These are phyloP conservation scores for Fraxinus sp. DNA, from an alignment of 305 asterid species.

Conservation along the genomic window DNA sequence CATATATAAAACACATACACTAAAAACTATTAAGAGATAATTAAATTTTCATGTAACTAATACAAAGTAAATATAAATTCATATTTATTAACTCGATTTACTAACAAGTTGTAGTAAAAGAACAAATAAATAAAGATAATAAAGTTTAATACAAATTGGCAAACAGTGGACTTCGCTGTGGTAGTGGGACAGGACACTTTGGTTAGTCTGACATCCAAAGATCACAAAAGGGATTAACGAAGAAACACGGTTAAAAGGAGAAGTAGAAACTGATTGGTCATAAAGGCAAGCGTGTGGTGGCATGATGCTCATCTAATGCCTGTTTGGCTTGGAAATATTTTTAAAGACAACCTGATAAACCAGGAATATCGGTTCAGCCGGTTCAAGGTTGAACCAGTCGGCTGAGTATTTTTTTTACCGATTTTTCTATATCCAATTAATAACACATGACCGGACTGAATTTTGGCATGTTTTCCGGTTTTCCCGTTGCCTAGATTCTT, in stretches of 20 bases:
- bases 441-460: not conserved
- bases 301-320: not conserved
- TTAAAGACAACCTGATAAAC: not conserved
- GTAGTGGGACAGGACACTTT: not conserved
- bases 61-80: not conserved
- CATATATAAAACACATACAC: not conserved
- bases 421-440: not conserved
- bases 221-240: not conserved
- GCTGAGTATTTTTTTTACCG: not conserved
- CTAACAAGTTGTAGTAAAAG: not conserved
- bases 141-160: not conserved
- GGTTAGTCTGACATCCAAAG: not conserved
- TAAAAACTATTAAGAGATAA: not conserved
- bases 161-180: not conserved
- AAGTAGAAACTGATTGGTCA: not conserved
- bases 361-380: not conserved
- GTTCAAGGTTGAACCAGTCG: not conserved
- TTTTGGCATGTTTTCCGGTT: not conserved
- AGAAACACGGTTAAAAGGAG: not conserved
- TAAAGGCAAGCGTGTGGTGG: not conserved
- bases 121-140: not conserved
- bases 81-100: not conserved
- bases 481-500: not conserved
- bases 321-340: not conserved
- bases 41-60: not conserved